phyloP scores from a whole-genome alignment of 2,329 filamentous ascomycete genomes.

The Aspergillus neoniger region DNA sequence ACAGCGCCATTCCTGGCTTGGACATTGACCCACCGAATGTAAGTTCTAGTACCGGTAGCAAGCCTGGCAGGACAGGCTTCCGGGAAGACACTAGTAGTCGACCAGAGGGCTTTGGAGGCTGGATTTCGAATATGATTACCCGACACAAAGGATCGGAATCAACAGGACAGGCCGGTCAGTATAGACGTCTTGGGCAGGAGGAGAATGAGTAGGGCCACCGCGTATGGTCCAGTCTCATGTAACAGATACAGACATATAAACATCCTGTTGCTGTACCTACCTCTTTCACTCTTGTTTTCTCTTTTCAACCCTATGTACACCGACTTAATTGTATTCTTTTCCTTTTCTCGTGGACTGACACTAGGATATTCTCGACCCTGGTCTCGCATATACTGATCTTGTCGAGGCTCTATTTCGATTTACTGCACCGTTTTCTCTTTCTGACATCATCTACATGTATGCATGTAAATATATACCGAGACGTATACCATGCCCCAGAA shows the following conservation, averaged over 20 bases:
- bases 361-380: not conserved
- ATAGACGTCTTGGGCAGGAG: conserved; percentile 50
- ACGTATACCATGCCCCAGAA: too few species aligned
- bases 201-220: conserved; percentile 26
- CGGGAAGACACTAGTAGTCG: conserved; percentile 37
- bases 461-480: too few species aligned
- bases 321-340: not conserved
- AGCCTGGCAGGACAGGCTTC: conserved; percentile 42
- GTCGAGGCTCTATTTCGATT: too few species aligned
- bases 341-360: not conserved
- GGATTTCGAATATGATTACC: conserved; percentile 68
- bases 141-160: conserved; percentile 46
- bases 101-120: conserved; percentile 64
- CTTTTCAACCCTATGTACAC: not conserved
- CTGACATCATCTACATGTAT: too few species aligned
- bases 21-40: conserved; percentile 77
- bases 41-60: conserved; percentile 51
- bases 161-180: conserved; percentile 44
- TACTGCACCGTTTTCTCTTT: too few species aligned
- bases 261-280: not conserved
- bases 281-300: not conserved
- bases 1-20: conserved; percentile 74
- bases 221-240: not conserved
- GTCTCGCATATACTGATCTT: not conserved
- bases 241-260: conserved; percentile 2